These are phyloP conservation scores for Acephala macrosclerotiorum DNA, from an alignment of 2,329 filamentous ascomycete genomes.

Conservation along the genomic window DNA sequence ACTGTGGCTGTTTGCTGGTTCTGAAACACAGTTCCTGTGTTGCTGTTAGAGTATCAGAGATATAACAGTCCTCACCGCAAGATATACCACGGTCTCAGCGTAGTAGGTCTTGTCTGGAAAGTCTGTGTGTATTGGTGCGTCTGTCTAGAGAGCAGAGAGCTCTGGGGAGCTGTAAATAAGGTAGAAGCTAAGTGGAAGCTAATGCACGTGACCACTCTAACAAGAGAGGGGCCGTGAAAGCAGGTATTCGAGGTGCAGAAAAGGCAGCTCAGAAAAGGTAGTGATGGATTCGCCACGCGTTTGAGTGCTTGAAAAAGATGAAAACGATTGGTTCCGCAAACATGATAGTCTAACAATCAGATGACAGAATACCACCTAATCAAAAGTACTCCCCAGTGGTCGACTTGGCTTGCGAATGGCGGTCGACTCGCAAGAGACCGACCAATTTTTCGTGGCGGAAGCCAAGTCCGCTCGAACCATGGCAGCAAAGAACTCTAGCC, in stretches of 20 bases:
- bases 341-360: neutral
- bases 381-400: neutral
- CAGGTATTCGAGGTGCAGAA: slow-evolving; percentile 1
- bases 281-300: slow-evolving; percentile 17
- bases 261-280: slow-evolving; percentile 10
- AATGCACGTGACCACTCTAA: too few relatives aligned
- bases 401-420: neutral
- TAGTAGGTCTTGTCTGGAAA: too few relatives aligned
- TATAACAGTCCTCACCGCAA: too few relatives aligned
- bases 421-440: too few relatives aligned
- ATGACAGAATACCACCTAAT: neutral
- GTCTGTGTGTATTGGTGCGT: too few relatives aligned
- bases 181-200: too few relatives aligned
- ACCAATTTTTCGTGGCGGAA: too few relatives aligned
- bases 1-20: slow-evolving; percentile 24
- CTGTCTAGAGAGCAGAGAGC: too few relatives aligned
- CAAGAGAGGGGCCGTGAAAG: neutral
- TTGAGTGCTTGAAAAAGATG: neutral
- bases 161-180: too few relatives aligned
- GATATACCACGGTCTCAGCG: too few relatives aligned
- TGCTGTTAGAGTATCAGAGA: slow-evolving; percentile 19
- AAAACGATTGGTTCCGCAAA: slow-evolving; percentile 6
- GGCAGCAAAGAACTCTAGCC: neutral
- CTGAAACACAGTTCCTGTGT: slow-evolving; percentile 25
- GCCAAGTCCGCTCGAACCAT: neutral